Evolutionary conservation across 768 basidiomycete species (phyloP).

Genomic region (Mycena leptocephala): DNA sequence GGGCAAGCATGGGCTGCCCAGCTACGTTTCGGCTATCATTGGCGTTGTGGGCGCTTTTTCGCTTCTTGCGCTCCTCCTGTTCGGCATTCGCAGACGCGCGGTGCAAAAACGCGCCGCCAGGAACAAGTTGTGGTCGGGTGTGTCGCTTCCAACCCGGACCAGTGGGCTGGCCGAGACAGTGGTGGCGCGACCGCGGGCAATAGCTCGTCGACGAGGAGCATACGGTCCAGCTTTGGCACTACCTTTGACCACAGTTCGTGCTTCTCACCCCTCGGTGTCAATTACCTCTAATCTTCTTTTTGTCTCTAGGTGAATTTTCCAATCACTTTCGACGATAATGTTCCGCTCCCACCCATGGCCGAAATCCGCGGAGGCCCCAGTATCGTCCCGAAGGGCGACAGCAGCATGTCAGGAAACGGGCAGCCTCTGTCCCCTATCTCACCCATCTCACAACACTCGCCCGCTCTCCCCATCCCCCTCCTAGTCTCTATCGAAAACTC

Average conservation of each 20-base stretch:
- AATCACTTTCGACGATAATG: constrained; percentile 34
- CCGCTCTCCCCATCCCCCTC: constrained; percentile 42
- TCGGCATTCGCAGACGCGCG: constrained; percentile 26
- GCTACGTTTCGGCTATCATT: constrained; percentile 2
- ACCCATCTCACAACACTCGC: constrained; percentile 26
- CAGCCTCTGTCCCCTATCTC: constrained; percentile 34
- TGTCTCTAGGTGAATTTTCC: constrained; percentile 31
- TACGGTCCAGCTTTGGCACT: constrained; percentile 35
- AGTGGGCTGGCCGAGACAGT: constrained; percentile 5
- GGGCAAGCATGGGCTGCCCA: constrained; percentile 21
- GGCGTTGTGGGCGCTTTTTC: constrained; percentile 22
- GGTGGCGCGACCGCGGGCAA: constrained; percentile 29
- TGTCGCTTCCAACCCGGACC: not conserved
- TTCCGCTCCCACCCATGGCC: constrained; percentile 66
- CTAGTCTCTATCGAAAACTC: constrained; percentile 51
- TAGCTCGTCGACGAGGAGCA: constrained; percentile 24
- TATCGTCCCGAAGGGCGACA: constrained; percentile 36
- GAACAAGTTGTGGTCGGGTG: constrained; percentile 20
- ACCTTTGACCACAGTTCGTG: constrained; percentile 37
- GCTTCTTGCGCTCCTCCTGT: constrained; percentile 10
- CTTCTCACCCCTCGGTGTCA: not conserved
- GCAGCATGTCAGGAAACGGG: constrained; percentile 25
- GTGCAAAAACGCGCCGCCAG: constrained; percentile 9
- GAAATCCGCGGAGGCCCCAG: constrained; percentile 61
- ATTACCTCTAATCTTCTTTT: constrained; percentile 16